These are phyloP conservation scores for Trametes gibbosa DNA, from an alignment of 768 basidiomycete genomes.

Conservation along the genomic window DNA sequence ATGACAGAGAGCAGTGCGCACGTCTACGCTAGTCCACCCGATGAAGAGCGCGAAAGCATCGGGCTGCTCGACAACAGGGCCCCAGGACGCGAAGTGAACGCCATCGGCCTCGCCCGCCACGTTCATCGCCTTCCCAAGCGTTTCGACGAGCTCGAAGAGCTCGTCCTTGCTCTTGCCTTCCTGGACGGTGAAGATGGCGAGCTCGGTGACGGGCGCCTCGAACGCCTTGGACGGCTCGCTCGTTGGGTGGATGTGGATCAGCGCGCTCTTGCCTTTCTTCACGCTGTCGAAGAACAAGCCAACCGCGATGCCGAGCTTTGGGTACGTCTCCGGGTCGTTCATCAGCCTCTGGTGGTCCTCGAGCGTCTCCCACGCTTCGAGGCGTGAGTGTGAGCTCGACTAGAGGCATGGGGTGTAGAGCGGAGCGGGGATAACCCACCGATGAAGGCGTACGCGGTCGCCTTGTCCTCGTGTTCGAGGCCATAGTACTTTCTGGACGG, in stretches of 20 bases:
- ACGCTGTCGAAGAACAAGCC: background rate
- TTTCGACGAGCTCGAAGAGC: slow-evolving; percentile 1
- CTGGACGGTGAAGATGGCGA: slow-evolving; percentile 6
- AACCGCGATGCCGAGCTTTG: background rate
- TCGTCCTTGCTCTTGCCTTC: slow-evolving; percentile 5
- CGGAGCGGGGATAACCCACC: background rate
- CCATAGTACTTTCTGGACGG: slow-evolving; percentile 17
- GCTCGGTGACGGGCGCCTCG: slow-evolving; percentile 14
- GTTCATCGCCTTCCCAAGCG: background rate
- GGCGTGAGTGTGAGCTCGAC: too few relatives aligned
- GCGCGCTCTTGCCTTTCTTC: background rate
- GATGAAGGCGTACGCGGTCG: slow-evolving; percentile 12
- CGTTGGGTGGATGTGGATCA: slow-evolving; percentile 7
- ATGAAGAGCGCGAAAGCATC: slow-evolving; percentile 1
- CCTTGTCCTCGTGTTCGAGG: slow-evolving; percentile 17
- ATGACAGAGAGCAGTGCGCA: background rate
- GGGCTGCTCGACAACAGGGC: slow-evolving; percentile 8
- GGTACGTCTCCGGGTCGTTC: slow-evolving; percentile 13
- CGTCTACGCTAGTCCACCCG: slow-evolving; percentile 12
- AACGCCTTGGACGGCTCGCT: slow-evolving; percentile 11
- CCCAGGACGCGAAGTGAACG: slow-evolving; percentile 3
- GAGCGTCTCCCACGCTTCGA: slow-evolving; percentile 16
- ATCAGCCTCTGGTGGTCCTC: slow-evolving; percentile 16
- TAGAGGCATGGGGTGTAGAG: background rate
- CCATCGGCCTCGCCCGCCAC: background rate